These are phyloP conservation scores for Penicillium sp. DNA, from an alignment of 2,329 filamentous ascomycete genomes.

Conservation along the genomic window DNA sequence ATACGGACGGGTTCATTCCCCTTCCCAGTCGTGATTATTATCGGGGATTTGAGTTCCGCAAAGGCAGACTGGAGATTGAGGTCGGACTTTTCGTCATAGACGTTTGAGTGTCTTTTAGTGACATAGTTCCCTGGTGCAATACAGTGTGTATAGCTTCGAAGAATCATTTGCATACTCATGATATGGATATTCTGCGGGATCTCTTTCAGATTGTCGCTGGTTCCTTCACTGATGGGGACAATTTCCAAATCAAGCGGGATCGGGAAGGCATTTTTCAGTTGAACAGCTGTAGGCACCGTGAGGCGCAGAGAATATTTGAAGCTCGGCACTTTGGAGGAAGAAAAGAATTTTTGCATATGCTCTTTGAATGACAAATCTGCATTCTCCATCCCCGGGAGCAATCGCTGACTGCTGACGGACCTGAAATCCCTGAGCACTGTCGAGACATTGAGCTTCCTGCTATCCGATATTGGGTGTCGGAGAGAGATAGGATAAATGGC, in stretches of 20 bases:
- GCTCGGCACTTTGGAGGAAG: conserved; percentile 35
- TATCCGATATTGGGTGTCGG: background rate
- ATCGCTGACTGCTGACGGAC: conserved; percentile 28
- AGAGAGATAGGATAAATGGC: conserved; percentile 14
- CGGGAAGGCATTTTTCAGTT: conserved; percentile 14
- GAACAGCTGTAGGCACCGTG: conserved; percentile 30
- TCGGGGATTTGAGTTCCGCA: conserved; percentile 5
- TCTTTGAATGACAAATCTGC: conserved; percentile 37
- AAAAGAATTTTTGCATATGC: conserved; percentile 38
- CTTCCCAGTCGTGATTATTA: conserved; percentile 13
- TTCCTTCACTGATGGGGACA: background rate
- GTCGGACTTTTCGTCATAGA: background rate
- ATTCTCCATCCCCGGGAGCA: conserved; percentile 36
- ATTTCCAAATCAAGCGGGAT: conserved; percentile 18
- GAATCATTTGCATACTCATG: conserved; percentile 15
- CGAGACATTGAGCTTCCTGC: background rate
- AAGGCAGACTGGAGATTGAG: conserved; percentile 6
- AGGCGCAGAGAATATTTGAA: conserved; percentile 32
- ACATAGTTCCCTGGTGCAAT: conserved; percentile 9
- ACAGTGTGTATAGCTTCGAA: conserved; percentile 11
- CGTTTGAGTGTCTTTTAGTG: background rate
- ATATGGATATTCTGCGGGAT: conserved; percentile 12
- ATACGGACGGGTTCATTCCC: conserved; percentile 16
- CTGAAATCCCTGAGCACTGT: background rate
- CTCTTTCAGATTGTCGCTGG: conserved; percentile 13